Conservation (phyloP, 805 yeast species). For the Isabelozyma heimii region DNA sequence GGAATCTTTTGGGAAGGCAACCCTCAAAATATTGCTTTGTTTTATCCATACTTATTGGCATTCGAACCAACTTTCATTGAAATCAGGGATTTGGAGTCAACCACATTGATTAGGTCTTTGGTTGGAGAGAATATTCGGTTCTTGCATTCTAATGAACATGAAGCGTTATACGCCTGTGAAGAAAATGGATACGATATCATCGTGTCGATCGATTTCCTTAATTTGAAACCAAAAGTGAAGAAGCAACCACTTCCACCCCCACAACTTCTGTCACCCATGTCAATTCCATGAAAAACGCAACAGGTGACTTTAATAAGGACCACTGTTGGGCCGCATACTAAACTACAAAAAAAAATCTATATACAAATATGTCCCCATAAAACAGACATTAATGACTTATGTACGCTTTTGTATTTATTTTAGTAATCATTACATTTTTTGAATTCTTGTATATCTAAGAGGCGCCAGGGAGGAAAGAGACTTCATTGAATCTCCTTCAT, state of each 20-base stretch:
- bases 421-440: background rate
- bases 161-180: constrained; percentile 88
- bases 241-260: background rate
- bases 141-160: constrained; percentile 87
- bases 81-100: constrained; percentile 85
- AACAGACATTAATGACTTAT: background rate
- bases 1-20: constrained; percentile 95
- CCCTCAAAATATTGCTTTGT: constrained; percentile 87
- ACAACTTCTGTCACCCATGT: background rate
- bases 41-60: constrained; percentile 90
- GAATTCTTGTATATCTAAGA: too few relatives aligned
- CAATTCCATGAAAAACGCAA: too few relatives aligned
- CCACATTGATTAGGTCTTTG: constrained; percentile 82
- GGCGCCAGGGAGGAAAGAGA: too few relatives aligned
- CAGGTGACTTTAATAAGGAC: too few relatives aligned
- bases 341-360: background rate
- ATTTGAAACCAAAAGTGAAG: constrained; percentile 36
- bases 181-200: constrained; percentile 90
- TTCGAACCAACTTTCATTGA: constrained; percentile 91
- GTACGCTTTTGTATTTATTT: background rate
- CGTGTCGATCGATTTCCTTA: constrained; percentile 89
- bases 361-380: background rate
- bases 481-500: too few relatives aligned
- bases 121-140: constrained; percentile 89
- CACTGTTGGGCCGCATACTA: background rate